Evolutionary conservation across 192 early-diverging fungal genomes (phyloP).

Genomic region (Paraglomus brasilianum): DNA sequence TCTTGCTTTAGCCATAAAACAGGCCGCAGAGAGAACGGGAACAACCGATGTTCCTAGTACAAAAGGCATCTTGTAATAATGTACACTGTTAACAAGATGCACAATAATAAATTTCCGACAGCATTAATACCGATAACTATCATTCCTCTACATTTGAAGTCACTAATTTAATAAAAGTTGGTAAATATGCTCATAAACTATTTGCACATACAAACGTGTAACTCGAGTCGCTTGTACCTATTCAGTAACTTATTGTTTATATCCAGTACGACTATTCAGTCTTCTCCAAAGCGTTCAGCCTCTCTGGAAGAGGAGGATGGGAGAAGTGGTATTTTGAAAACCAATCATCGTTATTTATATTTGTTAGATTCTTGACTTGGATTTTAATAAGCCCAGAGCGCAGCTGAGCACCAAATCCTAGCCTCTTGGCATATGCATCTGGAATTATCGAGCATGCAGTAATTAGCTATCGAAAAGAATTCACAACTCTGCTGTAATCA

Average conservation of each 20-base stretch:
- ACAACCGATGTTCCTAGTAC: conserved; percentile 90
- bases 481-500: background rate
- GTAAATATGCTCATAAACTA: no score
- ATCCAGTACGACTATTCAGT: conserved; percentile 16
- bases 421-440: conserved; percentile 82
- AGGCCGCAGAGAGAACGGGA: conserved; percentile 85
- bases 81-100: background rate
- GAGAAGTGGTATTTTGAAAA: conserved; percentile 92
- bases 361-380: conserved; percentile 84
- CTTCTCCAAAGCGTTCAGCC: conserved; percentile 56
- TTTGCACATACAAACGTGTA: no score
- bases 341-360: conserved; percentile 81
- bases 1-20: conserved; percentile 87
- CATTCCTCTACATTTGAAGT: no score
- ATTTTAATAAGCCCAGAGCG: conserved; percentile 84
- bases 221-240: no score
- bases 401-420: conserved; percentile 74
- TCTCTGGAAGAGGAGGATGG: conserved; percentile 89
- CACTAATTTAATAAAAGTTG: no score
- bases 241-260: no score
- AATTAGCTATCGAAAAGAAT: background rate
- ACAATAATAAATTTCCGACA: background rate
- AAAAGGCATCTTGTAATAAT: conserved; percentile 79
- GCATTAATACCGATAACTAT: no score
- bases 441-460: background rate